phyloP scores from a whole-genome alignment of 108 stramenopile genomes.

The Cyclostephanos invisitatus region DNA sequence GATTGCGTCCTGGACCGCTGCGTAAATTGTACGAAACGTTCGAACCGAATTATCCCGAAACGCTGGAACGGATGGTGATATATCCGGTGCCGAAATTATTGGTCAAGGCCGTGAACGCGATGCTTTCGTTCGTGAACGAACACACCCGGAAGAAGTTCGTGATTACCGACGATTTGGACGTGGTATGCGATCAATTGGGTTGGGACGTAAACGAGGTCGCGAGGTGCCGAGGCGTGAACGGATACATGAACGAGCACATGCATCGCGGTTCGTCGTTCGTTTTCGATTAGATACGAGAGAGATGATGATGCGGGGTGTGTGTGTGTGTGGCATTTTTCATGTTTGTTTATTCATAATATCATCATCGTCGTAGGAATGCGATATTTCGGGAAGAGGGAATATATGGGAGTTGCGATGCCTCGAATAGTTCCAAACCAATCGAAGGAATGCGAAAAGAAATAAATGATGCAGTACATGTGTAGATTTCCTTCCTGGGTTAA shows the following conservation, averaged over 20 bases:
- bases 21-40: conserved; percentile 74
- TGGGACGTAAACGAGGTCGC: conserved; percentile 77
- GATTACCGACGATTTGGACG: conserved; percentile 69
- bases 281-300: conserved; percentile 50
- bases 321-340: no score
- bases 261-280: conserved; percentile 63
- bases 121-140: conserved; percentile 83
- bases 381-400: no score
- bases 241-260: conserved; percentile 78
- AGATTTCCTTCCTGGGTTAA: no score
- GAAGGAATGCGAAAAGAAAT: no score
- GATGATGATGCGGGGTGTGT: no score
- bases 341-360: not conserved
- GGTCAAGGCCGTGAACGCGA: conserved; percentile 56
- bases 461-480: no score
- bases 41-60: conserved; percentile 84
- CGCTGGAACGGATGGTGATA: conserved; percentile 77
- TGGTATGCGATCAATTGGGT: conserved; percentile 77
- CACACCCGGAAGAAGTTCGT: conserved; percentile 81
- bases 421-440: no score
- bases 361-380: not conserved
- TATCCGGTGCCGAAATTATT: conserved; percentile 70
- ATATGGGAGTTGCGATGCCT: no score
- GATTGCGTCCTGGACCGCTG: conserved; percentile 65
- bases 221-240: conserved; percentile 67